Evolutionary conservation across 306 rosid species (phyloP), one percentile per base, ranked within the genome.

Genomic region (Spatholobus suberectus): DNA sequence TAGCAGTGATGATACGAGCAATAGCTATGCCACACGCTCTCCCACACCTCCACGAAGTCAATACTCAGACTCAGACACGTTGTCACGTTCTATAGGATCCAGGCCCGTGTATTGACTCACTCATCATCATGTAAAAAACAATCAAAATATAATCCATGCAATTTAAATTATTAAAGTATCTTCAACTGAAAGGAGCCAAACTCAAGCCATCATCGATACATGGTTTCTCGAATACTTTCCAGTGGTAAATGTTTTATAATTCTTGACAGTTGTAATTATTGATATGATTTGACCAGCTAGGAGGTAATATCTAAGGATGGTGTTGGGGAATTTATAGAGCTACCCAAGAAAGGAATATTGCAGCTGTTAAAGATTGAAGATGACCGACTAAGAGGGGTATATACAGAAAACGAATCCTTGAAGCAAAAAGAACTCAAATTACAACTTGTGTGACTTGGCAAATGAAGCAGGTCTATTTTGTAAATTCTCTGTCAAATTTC

Each of bases 51-150:
- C 66, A 23, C 6, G 44, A 76, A 81, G 66, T 82, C 35, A 68
- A 44, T 32, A 54, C 57, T 32, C 61, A 14, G 81, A 3, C n/a
- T n/a, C n/a, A n/a, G n/a, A n/a, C n/a, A n/a, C n/a, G n/a, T n/a
- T n/a, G n/a, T n/a, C n/a, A n/a, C 57, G 3, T 34, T 32, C 46
- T 24, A 13, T 75, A 72, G 81, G 85, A 73, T 37, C 81, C 85
- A 83, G 88, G 83, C 87, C 75, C 63, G 65, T 78, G 29, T 41
- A 54, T 74, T 65, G 74, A 73, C 74, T 68, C n/a, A 24, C 43
- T 59, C 69, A 59, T 70, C 69, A 59, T 70, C 70, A 35, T 20
- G 44, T 8, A 75, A n/a, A 62, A 46, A 71, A 32, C 47, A 21
- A 71, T 46, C 21, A 29, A 70, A 66, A 43, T 44, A 29, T 54